Evolutionary conservation across 169 alveolate species (phyloP).

Genomic region (Cryptosporidium viatorum): DNA sequence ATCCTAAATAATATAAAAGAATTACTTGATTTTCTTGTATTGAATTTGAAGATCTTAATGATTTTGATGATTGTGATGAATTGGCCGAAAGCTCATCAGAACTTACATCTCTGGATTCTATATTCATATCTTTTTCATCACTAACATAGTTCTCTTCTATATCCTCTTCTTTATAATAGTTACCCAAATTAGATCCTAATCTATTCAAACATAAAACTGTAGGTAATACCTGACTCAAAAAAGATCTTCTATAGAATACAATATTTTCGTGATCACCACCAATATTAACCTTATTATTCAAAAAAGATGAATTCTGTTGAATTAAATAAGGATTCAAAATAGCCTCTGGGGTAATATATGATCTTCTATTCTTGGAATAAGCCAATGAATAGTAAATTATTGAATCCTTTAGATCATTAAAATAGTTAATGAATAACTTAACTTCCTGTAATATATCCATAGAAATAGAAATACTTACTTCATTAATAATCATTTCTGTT

Average conservation of each 20-base stretch:
- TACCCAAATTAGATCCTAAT: neutral
- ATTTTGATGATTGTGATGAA: neutral
- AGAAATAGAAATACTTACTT: conserved; percentile 51
- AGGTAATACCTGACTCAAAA: conserved; percentile 35
- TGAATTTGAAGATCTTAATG: conserved; percentile 16
- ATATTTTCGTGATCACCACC: neutral
- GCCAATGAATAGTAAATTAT: neutral
- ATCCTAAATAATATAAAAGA: conserved; percentile 21
- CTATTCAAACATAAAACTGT: neutral
- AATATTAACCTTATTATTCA: too few species aligned
- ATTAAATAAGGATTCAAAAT: conserved; percentile 27
- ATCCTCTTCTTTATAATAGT: neutral
- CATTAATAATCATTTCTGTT: conserved; percentile 8
- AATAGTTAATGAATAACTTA: conserved; percentile 15
- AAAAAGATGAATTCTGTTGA: neutral
- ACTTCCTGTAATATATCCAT: conserved; percentile 61
- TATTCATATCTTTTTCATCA: conserved; percentile 7
- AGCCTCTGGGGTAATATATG: conserved; percentile 37
- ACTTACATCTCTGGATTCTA: conserved; percentile 3
- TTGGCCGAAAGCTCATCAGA: neutral
- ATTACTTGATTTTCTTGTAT: conserved; percentile 47
- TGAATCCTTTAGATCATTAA: neutral
- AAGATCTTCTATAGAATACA: neutral
- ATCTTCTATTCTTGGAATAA: neutral
- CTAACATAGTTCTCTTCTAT: neutral